Evolutionary conservation across 2,329 filamentous ascomycete genomes (phyloP).

Genomic region (Xylariales sp.): DNA sequence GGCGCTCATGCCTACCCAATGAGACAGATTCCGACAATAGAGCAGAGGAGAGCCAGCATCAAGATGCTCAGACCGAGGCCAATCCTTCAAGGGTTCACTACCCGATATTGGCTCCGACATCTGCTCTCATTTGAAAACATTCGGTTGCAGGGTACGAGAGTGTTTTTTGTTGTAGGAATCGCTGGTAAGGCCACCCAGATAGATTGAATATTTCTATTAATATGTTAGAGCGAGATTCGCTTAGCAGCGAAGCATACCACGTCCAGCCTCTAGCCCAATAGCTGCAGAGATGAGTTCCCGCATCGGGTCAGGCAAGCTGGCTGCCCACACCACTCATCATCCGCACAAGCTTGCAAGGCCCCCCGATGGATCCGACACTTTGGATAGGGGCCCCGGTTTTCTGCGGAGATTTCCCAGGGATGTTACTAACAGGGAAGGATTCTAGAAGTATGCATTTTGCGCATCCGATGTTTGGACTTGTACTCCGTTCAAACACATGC

Average conservation of each 20-base stretch:
- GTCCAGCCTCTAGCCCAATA: background rate
- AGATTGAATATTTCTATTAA: background rate
- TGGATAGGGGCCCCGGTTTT: slow-evolving; percentile 5
- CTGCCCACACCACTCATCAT: no score
- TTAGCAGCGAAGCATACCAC: background rate
- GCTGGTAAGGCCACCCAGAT: background rate
- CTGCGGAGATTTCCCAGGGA: slow-evolving; percentile 7
- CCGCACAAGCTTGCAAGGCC: no score
- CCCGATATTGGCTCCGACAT: no score
- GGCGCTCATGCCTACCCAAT: no score
- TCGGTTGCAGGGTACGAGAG: no score
- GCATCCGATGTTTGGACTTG: slow-evolving; percentile 2
- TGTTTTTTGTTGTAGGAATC: no score
- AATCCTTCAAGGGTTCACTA: no score
- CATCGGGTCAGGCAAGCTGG: no score
- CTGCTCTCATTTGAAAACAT: no score
- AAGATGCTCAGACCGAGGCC: no score
- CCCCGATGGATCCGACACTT: slow-evolving; percentile 8
- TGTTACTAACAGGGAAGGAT: slow-evolving; percentile 6
- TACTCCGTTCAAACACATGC: slow-evolving; percentile 3
- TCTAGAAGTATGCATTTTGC: slow-evolving; percentile 3
- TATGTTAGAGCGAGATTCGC: background rate
- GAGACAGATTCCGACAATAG: no score
- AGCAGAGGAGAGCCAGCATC: no score
- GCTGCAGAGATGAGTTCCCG: background rate